A percentile compares a stretch with the other conserved stretches of the same genome.
phyloP scores from a whole-genome alignment of 495 filamentous ascomycete genomes.

The Cairneyella variabilis region DNA sequence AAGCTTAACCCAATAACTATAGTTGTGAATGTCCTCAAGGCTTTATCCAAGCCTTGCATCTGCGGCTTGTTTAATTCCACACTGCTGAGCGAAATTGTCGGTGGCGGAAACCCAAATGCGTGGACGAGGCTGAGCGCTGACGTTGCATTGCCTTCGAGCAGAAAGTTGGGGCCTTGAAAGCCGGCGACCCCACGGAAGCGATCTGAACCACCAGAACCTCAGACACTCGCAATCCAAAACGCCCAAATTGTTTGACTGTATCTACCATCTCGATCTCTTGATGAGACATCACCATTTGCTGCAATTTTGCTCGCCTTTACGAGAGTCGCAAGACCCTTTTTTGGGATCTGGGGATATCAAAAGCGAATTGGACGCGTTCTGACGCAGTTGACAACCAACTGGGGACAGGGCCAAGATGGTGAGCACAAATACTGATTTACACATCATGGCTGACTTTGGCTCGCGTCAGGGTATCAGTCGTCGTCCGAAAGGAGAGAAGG shows the following conservation, averaged over 20 bases:
- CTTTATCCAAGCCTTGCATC: too few species aligned
- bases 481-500: constrained; percentile 49
- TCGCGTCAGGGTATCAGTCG: constrained; percentile 48
- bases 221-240: constrained; percentile 4
- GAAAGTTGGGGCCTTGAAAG: constrained; percentile 1
- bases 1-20: too few species aligned
- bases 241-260: not conserved
- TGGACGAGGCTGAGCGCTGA: constrained; percentile 10
- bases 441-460: constrained; percentile 14
- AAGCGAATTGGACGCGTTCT: constrained; percentile 18
- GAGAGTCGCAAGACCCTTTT: not conserved
- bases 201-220: not conserved
- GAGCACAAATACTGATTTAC: too few species aligned
- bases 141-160: constrained; percentile 1
- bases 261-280: constrained; percentile 10
- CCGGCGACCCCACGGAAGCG: constrained; percentile 8
- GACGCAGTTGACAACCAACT: not conserved
- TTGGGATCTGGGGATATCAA: too few species aligned
- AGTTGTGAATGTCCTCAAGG: too few species aligned
- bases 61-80: too few species aligned
- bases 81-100: too few species aligned
- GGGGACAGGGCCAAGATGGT: constrained; percentile 17
- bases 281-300: constrained; percentile 7
- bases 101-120: not conserved
- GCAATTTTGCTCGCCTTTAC: not conserved